Base-by-base conservation (phyloP, 176 grass and related monocot species). In the Triticum timopheevii region DNA sequence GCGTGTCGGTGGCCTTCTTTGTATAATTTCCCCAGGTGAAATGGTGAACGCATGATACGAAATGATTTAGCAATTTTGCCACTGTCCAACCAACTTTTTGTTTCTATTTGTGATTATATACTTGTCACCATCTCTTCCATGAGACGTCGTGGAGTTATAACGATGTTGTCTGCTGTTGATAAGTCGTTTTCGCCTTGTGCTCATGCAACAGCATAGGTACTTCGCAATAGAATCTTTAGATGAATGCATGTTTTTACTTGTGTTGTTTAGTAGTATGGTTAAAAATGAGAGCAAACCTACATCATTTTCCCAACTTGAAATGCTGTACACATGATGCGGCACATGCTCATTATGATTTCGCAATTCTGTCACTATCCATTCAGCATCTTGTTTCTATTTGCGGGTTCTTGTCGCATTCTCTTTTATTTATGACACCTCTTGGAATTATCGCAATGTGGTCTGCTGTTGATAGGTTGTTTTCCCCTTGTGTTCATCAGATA, bases 11-110 rank as follows among this genome's bases (percentile, higher is more conserved):
- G 70, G 16, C n/a, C 24, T 64, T 58, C 59, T 16, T 72, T 44
- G 24, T 27, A 19, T 56, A 39, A 78, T 79, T 82, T 65, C 10
- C 65, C 28, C n/a, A 4, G 22, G 9, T 65, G 42, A 66, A 84
- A 45, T 62, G 5, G 3, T 83, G 40, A 4, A 40, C 73, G 2
- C 42, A 68, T 52, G 15, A 77, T 20, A 9, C 20, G 13, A 6
- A 22, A 40, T 68, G 52, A 82, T 91, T 91, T n/a, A 16, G 20
- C 1, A 22, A 40, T 42, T 40, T 17, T 54, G 27, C 86, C 34
- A 9, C 35, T 68, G 15, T 63, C 49, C 5, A 71, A 38, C 23
- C 5, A 73, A 67, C 28, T 17, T 82, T 36, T 80, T 75, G 30
- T 76, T 76, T 58, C 34, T 58, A 13, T 44, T 36, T 30, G 7